These are phyloP conservation scores for Trichoderma cornu-damae DNA, from an alignment of 2,329 filamentous ascomycete species.

Conservation along the genomic window DNA sequence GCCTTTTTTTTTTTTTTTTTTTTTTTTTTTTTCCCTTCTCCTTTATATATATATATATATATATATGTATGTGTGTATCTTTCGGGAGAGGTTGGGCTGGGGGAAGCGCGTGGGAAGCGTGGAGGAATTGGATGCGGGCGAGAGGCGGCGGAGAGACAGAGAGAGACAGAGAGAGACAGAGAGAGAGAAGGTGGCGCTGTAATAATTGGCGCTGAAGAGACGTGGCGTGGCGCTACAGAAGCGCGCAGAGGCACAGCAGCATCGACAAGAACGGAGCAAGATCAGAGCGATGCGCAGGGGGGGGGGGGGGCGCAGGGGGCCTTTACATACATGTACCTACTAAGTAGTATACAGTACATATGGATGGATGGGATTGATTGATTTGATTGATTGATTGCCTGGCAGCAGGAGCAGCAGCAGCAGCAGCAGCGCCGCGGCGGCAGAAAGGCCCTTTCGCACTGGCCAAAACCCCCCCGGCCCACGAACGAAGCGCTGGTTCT, in stretches of 20 bases:
- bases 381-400: neutral
- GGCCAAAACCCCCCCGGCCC: too few relatives aligned
- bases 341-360: too few relatives aligned
- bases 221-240: constrained; percentile 11
- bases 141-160: neutral
- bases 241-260: neutral
- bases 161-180: neutral
- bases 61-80: too few relatives aligned
- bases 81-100: neutral
- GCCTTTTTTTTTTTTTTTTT: too few relatives aligned
- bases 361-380: too few relatives aligned
- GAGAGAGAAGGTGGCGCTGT: neutral
- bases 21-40: too few relatives aligned
- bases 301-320: too few relatives aligned
- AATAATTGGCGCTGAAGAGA: neutral
- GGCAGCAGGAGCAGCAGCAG: neutral
- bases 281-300: neutral
- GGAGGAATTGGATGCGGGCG: neutral
- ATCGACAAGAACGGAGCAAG: neutral
- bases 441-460: too few relatives aligned
- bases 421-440: neutral
- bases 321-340: too few relatives aligned
- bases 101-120: neutral
- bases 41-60: too few relatives aligned
- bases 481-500: too few relatives aligned